A percentile compares a stretch with the other conserved stretches of the same genome.
Evolutionary conservation across 768 basidiomycete species (phyloP).

Genomic region (Kwoniella europaea): DNA sequence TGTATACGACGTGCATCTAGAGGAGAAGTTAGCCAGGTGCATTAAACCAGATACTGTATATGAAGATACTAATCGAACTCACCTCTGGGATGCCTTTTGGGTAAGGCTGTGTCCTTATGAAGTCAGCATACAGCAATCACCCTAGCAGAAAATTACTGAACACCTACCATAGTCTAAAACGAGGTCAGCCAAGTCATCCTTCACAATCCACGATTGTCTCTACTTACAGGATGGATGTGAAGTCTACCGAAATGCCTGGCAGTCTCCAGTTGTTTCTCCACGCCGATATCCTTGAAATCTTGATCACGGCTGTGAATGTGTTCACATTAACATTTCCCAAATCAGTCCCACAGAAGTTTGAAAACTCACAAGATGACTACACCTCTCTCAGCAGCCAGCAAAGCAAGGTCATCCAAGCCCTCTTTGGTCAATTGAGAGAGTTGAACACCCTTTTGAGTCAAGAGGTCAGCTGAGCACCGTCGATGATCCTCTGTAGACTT

Average conservation of each 20-base stretch:
- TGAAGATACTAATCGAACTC: background rate
- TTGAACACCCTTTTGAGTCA: constrained; percentile 16
- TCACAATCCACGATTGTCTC: background rate
- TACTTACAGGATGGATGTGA: constrained; percentile 23
- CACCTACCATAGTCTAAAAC: background rate
- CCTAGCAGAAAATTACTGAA: too few relatives aligned
- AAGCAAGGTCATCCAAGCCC: constrained; percentile 27
- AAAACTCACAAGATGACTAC: constrained; percentile 22
- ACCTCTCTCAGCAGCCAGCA: constrained; percentile 27
- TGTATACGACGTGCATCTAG: constrained; percentile 25
- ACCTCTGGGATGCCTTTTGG: constrained; percentile 2
- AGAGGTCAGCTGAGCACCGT: background rate
- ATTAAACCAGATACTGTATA: background rate
- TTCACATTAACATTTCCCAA: background rate
- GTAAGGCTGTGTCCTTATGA: background rate
- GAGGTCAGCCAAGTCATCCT: background rate
- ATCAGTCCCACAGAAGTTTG: background rate
- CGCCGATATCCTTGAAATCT: constrained; percentile 18
- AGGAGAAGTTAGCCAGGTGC: background rate
- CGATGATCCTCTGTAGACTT: background rate
- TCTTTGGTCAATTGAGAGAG: constrained; percentile 19
- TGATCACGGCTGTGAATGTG: background rate
- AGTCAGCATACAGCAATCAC: too few relatives aligned
- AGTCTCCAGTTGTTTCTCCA: constrained; percentile 24
- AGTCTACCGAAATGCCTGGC: constrained; percentile 27